phyloP scores from a whole-genome alignment of 805 yeast genomes.

The Candida alai region DNA sequence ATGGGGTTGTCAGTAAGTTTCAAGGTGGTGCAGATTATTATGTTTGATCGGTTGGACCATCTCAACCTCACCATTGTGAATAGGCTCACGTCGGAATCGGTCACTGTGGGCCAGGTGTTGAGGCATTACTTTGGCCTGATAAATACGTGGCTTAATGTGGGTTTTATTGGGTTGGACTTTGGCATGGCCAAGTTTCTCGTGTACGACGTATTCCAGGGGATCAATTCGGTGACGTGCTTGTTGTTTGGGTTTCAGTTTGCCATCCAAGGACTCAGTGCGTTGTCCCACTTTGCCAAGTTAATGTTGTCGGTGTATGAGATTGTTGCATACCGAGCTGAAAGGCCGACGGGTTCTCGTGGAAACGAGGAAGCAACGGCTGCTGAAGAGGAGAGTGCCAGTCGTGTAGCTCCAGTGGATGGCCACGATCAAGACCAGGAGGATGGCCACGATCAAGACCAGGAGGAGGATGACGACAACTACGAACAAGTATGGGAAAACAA shows the following conservation, averaged over 20 bases:
- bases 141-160: constrained; percentile 40
- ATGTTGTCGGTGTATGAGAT: constrained; percentile 56
- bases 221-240: constrained; percentile 52
- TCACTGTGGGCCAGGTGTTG: constrained; percentile 23
- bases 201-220: constrained; percentile 49
- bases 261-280: constrained; percentile 52
- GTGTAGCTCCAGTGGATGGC: constrained; percentile 19
- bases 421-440: constrained; percentile 6
- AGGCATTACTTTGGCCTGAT: constrained; percentile 17
- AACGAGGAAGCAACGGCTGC: constrained; percentile 21
- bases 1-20: constrained; percentile 30
- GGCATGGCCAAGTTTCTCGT: constrained; percentile 51
- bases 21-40: constrained; percentile 76
- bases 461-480: constrained; percentile 32
- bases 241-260: constrained; percentile 77
- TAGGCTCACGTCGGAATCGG: constrained; percentile 14
- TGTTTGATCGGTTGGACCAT: constrained; percentile 49
- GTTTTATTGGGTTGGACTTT: constrained; percentile 50
- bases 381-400: constrained; percentile 16
- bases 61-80: constrained; percentile 27
- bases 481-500: constrained; percentile 76
- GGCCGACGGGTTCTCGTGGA: background rate
- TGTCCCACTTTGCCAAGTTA: constrained; percentile 44
- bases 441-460: constrained; percentile 5
- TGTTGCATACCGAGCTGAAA: constrained; percentile 24